Base-by-base conservation (phyloP, 1,139 yeast species). In the Blastobotrys proliferans region DNA sequence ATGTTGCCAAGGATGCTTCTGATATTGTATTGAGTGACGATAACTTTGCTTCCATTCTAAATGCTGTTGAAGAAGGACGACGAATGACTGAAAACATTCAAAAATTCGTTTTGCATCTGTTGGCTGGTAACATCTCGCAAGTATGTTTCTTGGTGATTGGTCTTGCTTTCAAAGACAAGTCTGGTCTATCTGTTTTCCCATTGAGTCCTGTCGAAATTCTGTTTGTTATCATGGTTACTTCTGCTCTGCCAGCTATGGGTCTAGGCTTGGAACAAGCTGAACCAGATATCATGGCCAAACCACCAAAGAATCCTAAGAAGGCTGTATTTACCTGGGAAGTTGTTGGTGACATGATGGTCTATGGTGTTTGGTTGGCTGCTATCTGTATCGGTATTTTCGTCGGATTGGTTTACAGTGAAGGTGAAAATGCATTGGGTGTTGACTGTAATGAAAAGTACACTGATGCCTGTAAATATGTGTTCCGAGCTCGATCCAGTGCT, bases 221-320 rank as follows among this genome's bases (percentile, higher is more conserved):
- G 52, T 83, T 90, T 90, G 77, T 83, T 58, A 76, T 83, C 57
- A 86, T 83, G 60, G 77, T 82, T 31, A 83, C 92, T 2, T 79
- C 88, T 3, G 80, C 88, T 53, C 81, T 83, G 70, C 94, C 92
- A 40, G 92, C 92, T 21, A 83, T 83, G 87, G 92, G 92, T n/a
- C 74, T 83, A 43, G 88, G 88, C 51, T 76, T 81, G 51, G 88
- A 83, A 62, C 69, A 64, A 45, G 90, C 88, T 1, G 68, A 73
- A 45, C 78, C 79, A 33, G 88, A 81, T 59, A 69, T 82, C 38
- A 77, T 83, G 76, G 73, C 76, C 29, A 68, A 70, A 47, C 83
- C 84, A 24, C 92, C 92, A 37, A 73, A 71, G 48, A 73, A 73
- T 44, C 64, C 76, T 13, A 78, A 72, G 50, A 73, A 72, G 41